Evolutionary conservation across 1,139 yeast species (phyloP), one percentile per base, ranked within the genome.

Genomic region (Yamadazyma songkhlaensis): DNA sequence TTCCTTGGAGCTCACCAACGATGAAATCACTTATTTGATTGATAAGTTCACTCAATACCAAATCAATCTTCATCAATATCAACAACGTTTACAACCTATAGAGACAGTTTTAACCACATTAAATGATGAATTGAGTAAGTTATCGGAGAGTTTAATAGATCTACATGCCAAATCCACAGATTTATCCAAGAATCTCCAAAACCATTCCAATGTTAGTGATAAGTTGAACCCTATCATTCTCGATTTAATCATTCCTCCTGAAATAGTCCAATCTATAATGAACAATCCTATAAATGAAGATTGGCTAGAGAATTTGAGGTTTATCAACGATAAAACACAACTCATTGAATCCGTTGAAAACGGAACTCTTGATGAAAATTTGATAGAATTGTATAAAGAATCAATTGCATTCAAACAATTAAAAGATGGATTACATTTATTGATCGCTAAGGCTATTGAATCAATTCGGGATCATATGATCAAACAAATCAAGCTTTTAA

Each of bases 201-300:
- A 65, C 31, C 83, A 88, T 45, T 73, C 77, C 13, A 56, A 62
- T 25, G 64, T 82, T 3, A 82, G 83, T 25, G 72, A 68, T 21
- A 72, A 73, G 38, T 71, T 89, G 42, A 76, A 81, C 10, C 95
- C 95, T 0, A 64, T 86, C 10, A 81, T 89, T 1, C 72, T 84
- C 28, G 92, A 86, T 46, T 63, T 85, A 20, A 68, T 85, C 46
- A 75, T 89, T 4, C 86, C 96, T 0, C 95, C 96, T 0, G 76
- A 74, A 3, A 63, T 80, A 2, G 73, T 80, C 3, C 62, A 65
- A 36, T 71, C 79, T 2, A 62, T 84, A 1, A 25, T 53, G 1
- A 60, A 61, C 26, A 82, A 72, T 13, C 71, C 72, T 7, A 60
- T 84, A 5, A 63, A 68, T 45, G 55, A 58, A 2, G 42, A 56